phyloP scores from a whole-genome alignment of 2,329 filamentous ascomycete genomes.

The Phyllosticta paracitricarpa region DNA sequence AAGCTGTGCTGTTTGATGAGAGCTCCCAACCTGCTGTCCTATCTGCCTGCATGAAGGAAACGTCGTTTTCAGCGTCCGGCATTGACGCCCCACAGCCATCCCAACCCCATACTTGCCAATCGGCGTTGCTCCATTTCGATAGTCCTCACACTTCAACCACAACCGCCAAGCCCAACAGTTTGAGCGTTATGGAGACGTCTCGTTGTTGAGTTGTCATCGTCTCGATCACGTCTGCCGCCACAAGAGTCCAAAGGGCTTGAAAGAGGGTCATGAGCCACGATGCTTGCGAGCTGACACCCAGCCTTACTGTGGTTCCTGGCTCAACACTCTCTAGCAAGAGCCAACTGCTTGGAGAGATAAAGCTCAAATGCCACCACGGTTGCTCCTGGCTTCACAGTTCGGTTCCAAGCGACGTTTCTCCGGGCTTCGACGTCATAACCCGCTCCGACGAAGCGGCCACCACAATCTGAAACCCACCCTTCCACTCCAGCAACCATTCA shows the following conservation, averaged over 20 bases:
- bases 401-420: neutral
- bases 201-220: neutral
- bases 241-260: too few relatives aligned
- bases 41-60: neutral
- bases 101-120: neutral
- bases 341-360: too few relatives aligned
- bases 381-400: neutral
- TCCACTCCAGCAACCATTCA: neutral
- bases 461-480: neutral
- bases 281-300: too few relatives aligned
- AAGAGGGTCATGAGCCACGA: too few relatives aligned
- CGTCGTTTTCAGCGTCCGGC: neutral
- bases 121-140: neutral
- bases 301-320: too few relatives aligned
- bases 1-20: too few relatives aligned
- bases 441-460: neutral
- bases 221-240: neutral
- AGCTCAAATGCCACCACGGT: too few relatives aligned
- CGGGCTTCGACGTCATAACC: neutral
- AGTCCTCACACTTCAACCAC: neutral
- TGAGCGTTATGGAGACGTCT: neutral
- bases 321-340: too few relatives aligned
- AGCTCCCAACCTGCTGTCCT: too few relatives aligned
- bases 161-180: neutral
- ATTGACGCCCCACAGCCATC: neutral